Conservation (phyloP, 2,329 filamentous ascomycete species). For the Allantophomopsis cytisporea region DNA sequence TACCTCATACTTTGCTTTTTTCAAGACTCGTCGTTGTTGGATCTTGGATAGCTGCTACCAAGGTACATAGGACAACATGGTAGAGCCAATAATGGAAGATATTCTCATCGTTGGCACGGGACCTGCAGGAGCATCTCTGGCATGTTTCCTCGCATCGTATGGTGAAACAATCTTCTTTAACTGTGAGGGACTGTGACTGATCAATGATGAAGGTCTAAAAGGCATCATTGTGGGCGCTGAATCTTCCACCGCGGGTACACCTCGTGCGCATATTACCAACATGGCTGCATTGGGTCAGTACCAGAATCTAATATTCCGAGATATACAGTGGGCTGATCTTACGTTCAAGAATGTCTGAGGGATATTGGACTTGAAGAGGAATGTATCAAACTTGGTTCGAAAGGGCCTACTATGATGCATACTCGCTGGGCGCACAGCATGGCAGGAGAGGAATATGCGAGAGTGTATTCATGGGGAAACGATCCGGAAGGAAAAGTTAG, state of each 20-base stretch:
- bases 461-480: slow-evolving; percentile 35
- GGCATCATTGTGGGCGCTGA: slow-evolving; percentile 36
- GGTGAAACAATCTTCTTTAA: slow-evolving; percentile 15
- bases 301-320: not conserved
- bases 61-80: no score
- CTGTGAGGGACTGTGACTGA: not conserved
- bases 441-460: slow-evolving; percentile 35
- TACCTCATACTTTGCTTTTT: no score
- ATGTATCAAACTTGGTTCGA: slow-evolving; percentile 20
- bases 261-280: slow-evolving; percentile 44
- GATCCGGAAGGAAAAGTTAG: slow-evolving; percentile 21
- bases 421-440: slow-evolving; percentile 38
- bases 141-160: slow-evolving; percentile 32
- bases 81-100: not conserved
- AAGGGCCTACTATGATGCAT: slow-evolving; percentile 29
- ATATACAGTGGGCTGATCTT: not conserved
- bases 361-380: slow-evolving; percentile 34
- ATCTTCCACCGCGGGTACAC: slow-evolving; percentile 34
- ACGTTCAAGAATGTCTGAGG: slow-evolving; percentile 33
- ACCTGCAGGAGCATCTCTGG: slow-evolving; percentile 35
- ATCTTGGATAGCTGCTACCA: no score
- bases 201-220: slow-evolving; percentile 21
- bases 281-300: slow-evolving; percentile 31
- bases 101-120: slow-evolving; percentile 19
- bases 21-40: no score